Evolutionary conservation across 352 stramenopile genomes (phyloP), one percentile per base, ranked within the genome.

Genomic region (Globisporangium sylvaticum): DNA sequence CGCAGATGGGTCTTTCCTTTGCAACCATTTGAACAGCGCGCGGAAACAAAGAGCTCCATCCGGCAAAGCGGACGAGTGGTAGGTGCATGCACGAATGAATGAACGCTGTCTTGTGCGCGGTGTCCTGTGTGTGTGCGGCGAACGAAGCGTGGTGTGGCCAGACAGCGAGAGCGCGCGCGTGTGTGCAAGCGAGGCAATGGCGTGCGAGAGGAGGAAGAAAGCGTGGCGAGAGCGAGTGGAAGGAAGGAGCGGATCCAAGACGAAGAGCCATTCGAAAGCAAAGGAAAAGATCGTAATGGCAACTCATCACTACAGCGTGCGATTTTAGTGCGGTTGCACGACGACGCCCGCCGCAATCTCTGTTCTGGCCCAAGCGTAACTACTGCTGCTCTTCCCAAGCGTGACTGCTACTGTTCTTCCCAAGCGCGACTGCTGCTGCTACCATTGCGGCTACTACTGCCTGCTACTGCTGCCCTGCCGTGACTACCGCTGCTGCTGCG

Each of bases 1-100:
- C 25, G 52, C 25, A 27, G 22, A 12, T 9, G 24, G 7, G n/a
- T 15, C 53, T 58, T 58, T 58, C 53, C 15, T 34, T 24, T 20
- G 53, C 25, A 22, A 25, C 54, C 54, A 59, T 44, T 59, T 59
- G 54, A 59, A 59, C 54, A 15, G 20, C 46, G 46, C 1, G 39
- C 39, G 15, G 39, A 48, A 48, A 48, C 39, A 48, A 58, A 58
- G n/a, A 58, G 53, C 53, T 39, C 8, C 27, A 18, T n/a, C 15
- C 39, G 3, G 4, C 10, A 14, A 58, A 58, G 12, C 25, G 25
- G 53, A 58, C 53, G 53, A 58, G 25, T 58, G 53, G 53, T 58
- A 58, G 31, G 53, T 39, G 15, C 10, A 7, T 31, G 22, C 22
- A 55, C 14, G 50, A 31, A 27, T 8, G 48, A 54, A 18, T 27